These are phyloP conservation scores for Mycena haematopus DNA, from an alignment of 768 basidiomycete species.

Conservation along the genomic window DNA sequence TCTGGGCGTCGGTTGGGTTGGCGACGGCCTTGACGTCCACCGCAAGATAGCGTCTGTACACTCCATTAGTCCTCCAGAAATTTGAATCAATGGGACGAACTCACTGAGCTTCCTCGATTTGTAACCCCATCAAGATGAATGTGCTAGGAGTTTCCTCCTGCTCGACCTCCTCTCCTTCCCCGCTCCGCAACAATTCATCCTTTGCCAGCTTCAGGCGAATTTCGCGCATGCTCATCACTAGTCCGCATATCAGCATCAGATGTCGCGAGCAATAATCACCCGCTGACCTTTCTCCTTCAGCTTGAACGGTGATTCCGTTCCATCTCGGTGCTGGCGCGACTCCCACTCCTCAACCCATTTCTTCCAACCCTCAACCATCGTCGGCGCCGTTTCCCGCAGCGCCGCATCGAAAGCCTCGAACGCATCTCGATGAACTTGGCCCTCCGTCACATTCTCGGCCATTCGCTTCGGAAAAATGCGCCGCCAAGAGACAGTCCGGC, in stretches of 20 bases:
- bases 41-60: background rate
- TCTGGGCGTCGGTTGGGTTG: background rate
- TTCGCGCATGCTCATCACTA: constrained; percentile 3
- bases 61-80: background rate
- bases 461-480: constrained; percentile 1
- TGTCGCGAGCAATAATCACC: background rate
- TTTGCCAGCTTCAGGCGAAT: background rate
- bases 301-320: background rate
- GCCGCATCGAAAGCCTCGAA: constrained; percentile 5
- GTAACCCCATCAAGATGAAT: constrained; percentile 1
- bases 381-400: background rate
- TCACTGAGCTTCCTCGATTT: constrained; percentile 10
- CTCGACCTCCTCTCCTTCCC: constrained; percentile 2
- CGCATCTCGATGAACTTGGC: background rate
- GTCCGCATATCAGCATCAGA: background rate
- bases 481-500: background rate
- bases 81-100: background rate
- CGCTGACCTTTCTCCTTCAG: constrained; percentile 4
- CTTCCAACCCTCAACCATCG: background rate
- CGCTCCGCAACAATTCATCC: constrained; percentile 2
- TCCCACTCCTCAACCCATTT: constrained; percentile 3
- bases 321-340: background rate
- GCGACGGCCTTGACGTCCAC: constrained; percentile 7
- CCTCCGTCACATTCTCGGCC: background rate
- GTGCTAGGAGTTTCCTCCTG: background rate